These are phyloP conservation scores for Cladosporium sp. DNA, from an alignment of 2,329 filamentous ascomycete genomes.

Conservation along the genomic window DNA sequence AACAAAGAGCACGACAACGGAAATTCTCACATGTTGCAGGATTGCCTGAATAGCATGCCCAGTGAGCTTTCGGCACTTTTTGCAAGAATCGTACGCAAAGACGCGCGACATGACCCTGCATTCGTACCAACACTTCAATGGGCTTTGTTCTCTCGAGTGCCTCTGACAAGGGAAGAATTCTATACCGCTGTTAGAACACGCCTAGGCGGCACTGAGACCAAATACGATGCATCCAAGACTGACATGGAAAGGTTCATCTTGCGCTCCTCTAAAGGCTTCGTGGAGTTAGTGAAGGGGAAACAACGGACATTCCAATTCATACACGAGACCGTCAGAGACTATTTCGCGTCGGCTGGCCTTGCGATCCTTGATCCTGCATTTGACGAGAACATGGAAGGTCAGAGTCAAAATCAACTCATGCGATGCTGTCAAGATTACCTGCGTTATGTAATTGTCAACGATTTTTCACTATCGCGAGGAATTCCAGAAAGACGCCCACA, in stretches of 20 bases:
- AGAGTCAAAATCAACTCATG: too few relatives aligned
- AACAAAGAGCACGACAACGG: constrained; percentile 9
- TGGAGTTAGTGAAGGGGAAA: constrained; percentile 36
- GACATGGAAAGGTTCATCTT: constrained; percentile 35
- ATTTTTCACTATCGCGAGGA: too few relatives aligned
- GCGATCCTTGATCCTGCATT: too few relatives aligned
- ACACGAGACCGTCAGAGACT: constrained; percentile 44
- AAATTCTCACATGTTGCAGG: background rate
- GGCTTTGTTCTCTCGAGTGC: constrained; percentile 48
- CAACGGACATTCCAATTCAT: constrained; percentile 48
- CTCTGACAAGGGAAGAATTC: constrained; percentile 43
- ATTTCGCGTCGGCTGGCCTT: too few relatives aligned
- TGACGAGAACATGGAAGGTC: too few relatives aligned
- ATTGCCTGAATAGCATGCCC: constrained; percentile 1
- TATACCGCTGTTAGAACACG: constrained; percentile 41
- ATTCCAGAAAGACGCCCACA: too few relatives aligned
- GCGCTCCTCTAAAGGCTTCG: constrained; percentile 18
- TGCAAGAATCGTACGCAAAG: background rate
- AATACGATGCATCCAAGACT: constrained; percentile 1
- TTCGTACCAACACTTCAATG: constrained; percentile 47
- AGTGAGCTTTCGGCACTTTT: background rate
- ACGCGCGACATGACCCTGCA: background rate
- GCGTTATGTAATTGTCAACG: too few relatives aligned
- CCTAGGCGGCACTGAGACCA: constrained; percentile 1
- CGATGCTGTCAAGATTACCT: too few relatives aligned